Percentiles rank a stretch among this genome's conserved stretches.
Conservation (phyloP, 129 eudicot genomes). For the Pulicaria dysenterica region DNA sequence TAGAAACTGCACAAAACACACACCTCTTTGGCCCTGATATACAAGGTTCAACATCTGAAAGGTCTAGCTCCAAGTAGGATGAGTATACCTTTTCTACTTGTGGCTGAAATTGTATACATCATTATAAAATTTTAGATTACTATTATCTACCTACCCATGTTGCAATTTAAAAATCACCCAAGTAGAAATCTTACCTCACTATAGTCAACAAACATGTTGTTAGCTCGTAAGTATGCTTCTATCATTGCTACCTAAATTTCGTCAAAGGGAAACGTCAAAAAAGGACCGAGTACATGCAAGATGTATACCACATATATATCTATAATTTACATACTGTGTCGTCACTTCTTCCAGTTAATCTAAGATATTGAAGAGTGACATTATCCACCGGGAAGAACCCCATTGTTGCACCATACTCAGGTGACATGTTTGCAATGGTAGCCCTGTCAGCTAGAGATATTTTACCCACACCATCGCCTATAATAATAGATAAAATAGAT, state of each 20-base stretch:
- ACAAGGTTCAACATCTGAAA: slow-evolving; percentile 87
- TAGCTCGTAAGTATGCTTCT: slow-evolving; percentile 92
- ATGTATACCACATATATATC: too few relatives aligned
- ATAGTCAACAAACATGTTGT: slow-evolving; percentile 97
- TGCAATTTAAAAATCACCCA: background rate
- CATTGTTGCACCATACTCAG: slow-evolving; percentile 99
- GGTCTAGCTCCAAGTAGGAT: slow-evolving; percentile 71
- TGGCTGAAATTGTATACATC: slow-evolving; percentile 56
- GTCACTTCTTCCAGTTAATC: slow-evolving; percentile 91
- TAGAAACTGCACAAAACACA: slow-evolving; percentile 18
- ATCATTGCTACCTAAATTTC: slow-evolving; percentile 82
- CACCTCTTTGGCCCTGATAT: slow-evolving; percentile 95
- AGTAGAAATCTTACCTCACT: slow-evolving; percentile 54
- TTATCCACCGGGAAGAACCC: slow-evolving; percentile 99
- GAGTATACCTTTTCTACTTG: slow-evolving; percentile 78
- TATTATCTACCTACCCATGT: slow-evolving; percentile 4
- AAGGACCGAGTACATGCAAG: too few relatives aligned
- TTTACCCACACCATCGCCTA: slow-evolving; percentile 85
- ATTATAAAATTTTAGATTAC: slow-evolving; percentile 8
- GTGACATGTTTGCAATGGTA: slow-evolving; percentile 97
- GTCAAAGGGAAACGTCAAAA: background rate
- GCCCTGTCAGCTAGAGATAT: slow-evolving; percentile 96
- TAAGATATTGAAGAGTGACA: slow-evolving; percentile 85
- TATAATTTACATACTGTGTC: slow-evolving; percentile 63
- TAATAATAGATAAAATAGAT: background rate